Evolutionary conservation across 805 yeast genomes (phyloP).

Genomic region (Ogataea populi-albae): DNA sequence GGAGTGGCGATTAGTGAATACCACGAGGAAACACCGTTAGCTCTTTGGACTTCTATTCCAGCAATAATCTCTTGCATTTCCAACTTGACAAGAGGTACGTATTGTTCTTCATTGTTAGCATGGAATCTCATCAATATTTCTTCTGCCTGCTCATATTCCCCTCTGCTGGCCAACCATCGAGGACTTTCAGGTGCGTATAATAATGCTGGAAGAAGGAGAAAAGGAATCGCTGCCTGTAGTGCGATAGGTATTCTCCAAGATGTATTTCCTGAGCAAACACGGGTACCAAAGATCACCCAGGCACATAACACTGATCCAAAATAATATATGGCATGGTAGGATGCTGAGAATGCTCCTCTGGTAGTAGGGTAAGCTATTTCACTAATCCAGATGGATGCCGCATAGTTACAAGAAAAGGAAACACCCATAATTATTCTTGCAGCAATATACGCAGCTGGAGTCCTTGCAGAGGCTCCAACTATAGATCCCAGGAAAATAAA

Average conservation of each 20-base stretch:
- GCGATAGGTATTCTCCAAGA: conserved; percentile 42
- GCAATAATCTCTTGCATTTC: conserved; percentile 37
- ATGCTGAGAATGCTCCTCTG: conserved; percentile 31
- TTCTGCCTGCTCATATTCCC: conserved; percentile 33
- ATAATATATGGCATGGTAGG: conserved; percentile 41
- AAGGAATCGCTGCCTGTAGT: conserved; percentile 38
- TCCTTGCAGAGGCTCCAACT: conserved; percentile 19
- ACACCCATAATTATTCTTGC: conserved; percentile 18
- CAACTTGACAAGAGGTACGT: conserved; percentile 32
- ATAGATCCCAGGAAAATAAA: conserved; percentile 17
- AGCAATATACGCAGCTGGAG: conserved; percentile 17
- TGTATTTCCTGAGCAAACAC: conserved; percentile 21
- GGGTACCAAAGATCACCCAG: conserved; percentile 42
- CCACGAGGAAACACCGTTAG: conserved; percentile 30
- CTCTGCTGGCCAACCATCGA: conserved; percentile 32
- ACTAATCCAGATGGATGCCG: conserved; percentile 17
- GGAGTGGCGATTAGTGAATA: conserved; percentile 34
- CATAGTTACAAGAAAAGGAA: conserved; percentile 17
- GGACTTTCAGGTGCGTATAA: conserved; percentile 39
- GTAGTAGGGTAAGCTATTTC: conserved; percentile 38
- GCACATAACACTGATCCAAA: conserved; percentile 43
- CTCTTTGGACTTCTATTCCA: conserved; percentile 34
- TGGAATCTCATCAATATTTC: conserved; percentile 29
- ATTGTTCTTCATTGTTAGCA: conserved; percentile 23
- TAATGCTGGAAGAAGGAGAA: conserved; percentile 29